Evolutionary conservation across 495 filamentous ascomycete species (phyloP), one percentile per base, ranked within the genome.

Genomic region (Xanthoparmelia taractica): DNA sequence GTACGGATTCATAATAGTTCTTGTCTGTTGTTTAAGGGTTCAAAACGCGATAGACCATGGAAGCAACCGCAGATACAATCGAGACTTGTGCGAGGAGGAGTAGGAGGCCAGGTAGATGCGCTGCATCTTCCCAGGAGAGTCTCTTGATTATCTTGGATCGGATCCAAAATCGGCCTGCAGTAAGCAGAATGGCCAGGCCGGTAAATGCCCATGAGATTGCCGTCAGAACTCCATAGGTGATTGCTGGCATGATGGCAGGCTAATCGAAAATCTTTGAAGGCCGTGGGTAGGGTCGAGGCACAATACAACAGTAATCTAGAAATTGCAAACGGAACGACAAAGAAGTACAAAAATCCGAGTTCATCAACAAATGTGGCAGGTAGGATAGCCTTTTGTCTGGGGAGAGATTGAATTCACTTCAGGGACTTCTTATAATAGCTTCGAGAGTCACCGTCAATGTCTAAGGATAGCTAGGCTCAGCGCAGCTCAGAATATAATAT

Each of bases 111-210:
- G 55, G 59, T 6, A 47, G 41, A 48, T 61, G 59, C 18, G 59
- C 40, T 34, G 47, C 40, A 52, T 61, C 59, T 0, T 61, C 59
- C 59, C 59, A 61, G 31, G 31, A 31, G 13, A 61, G 40, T 20
- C 29, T 33, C 17, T 20, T 37, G 59, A 55, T 27, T 15, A 52
- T 55, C 37, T 41, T 47, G 37, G 12, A 47, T 13, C 59, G 59
- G 5, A 61, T 54, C 59, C 41, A 47, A 11, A 47, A 61, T 17
- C 59, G 59, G n/a, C n/a, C 11, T 29, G 18, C 23, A 8, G 59
- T 43, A 33, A 61, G 40, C 33, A 52, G 4, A 17, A 61, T 23
- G 5, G 41, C 47, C 7, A 34, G 11, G 8, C 4, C 34, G 34
- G 56, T 58, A 15, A 58, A 58, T 15, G 8, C 8, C 56, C 56